A percentile compares a stretch with the other conserved stretches of the same genome.
phyloP scores from a whole-genome alignment of 345 rosid genomes.

The Mallotus nudiflorus region DNA sequence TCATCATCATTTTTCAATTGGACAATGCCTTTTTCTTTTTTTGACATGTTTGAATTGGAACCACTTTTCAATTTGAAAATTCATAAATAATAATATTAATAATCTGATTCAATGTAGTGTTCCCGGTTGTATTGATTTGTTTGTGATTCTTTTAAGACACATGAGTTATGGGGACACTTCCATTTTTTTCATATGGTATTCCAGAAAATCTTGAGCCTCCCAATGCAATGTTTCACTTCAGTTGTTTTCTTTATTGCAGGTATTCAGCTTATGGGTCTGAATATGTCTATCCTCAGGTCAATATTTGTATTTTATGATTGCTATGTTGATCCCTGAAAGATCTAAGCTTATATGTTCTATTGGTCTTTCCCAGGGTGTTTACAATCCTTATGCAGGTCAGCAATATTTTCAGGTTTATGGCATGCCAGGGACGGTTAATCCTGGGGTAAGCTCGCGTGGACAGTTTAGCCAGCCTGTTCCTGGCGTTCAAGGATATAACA shows the following conservation, averaged over 20 bases:
- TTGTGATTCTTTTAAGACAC: too few relatives aligned
- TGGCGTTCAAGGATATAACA: constrained; percentile 26
- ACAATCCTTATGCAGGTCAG: constrained; percentile 35
- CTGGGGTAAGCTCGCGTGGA: constrained; percentile 29
- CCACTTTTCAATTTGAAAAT: too few relatives aligned
- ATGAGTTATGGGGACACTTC: too few relatives aligned
- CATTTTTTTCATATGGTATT: too few relatives aligned
- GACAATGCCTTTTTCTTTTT: too few relatives aligned
- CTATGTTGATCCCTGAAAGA: neutral
- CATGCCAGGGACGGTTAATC: constrained; percentile 21
- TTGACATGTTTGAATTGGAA: too few relatives aligned
- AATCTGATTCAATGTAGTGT: too few relatives aligned
- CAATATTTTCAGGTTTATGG: constrained; percentile 35
- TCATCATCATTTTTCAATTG: neutral
- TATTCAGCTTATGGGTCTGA: constrained; percentile 39
- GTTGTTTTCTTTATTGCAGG: constrained; percentile 29
- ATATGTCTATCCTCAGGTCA: constrained; percentile 36
- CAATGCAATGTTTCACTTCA: too few relatives aligned
- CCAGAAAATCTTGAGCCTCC: too few relatives aligned
- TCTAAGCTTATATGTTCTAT: constrained; percentile 2
- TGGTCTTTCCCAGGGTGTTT: constrained; percentile 26
- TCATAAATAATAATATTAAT: too few relatives aligned
- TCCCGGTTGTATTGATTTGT: too few relatives aligned
- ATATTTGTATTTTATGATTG: neutral
- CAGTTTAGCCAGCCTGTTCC: constrained; percentile 29